Base-by-base conservation (phyloP, 2,329 filamentous ascomycete genomes). In the Dactylonectria estremocensis region DNA sequence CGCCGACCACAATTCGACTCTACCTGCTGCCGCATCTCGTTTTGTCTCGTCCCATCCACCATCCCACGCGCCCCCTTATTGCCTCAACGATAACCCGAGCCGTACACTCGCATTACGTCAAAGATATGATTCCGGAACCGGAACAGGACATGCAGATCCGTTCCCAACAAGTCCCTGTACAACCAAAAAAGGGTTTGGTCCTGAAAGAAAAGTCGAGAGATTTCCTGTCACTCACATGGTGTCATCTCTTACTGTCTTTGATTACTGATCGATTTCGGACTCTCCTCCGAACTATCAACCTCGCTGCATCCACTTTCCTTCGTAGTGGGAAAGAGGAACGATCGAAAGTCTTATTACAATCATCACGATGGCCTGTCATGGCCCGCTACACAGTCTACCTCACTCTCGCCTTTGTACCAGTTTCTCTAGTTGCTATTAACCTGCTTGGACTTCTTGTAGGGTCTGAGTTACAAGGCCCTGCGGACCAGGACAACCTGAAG, bases 401-500 rank as follows among this genome's bases (percentile, higher is more conserved):
- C n/a, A n/a, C n/a, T n/a, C n/a, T n/a, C n/a, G n/a, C n/a, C n/a
- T n/a, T n/a, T n/a, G n/a, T n/a, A n/a, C n/a, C n/a, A n/a, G n/a
- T n/a, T n/a, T n/a, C n/a, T n/a, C n/a, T n/a, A n/a, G n/a, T n/a
- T n/a, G n/a, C n/a, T n/a, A n/a, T n/a, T n/a, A n/a, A n/a, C n/a
- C n/a, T n/a, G n/a, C n/a, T n/a, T n/a, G n/a, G n/a, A n/a, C n/a
- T n/a, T n/a, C n/a, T n/a, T n/a, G n/a, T n/a, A n/a, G n/a, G n/a
- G n/a, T n/a, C n/a, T n/a, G n/a, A n/a, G n/a, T n/a, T n/a, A n/a
- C n/a, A n/a, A n/a, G n/a, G n/a, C n/a, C n/a, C n/a, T n/a, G n/a
- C n/a, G n/a, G n/a, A n/a, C 20, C 49, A 49, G n/a, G 53, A 66
- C 22, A 28, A 50, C 3, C 16, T 63, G 5, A 69, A 64, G 43